Percentiles rank a stretch among this genome's conserved stretches.
These are phyloP conservation scores for Trichosanthes truncata DNA, from an alignment of 306 rosid genomes.

Conservation along the genomic window DNA sequence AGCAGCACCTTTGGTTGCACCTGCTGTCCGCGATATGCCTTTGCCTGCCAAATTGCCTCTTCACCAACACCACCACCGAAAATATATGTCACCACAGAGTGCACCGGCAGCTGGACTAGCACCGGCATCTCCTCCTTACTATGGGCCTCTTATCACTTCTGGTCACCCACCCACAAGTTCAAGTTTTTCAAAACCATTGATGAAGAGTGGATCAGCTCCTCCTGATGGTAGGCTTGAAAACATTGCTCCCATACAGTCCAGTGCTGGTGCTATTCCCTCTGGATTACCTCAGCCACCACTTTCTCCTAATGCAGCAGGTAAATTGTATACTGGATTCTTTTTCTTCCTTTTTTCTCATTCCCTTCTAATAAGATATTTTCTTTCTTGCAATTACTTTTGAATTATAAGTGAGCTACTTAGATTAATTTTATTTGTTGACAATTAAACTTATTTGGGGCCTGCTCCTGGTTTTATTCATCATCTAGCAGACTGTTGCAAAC, in stretches of 20 bases:
- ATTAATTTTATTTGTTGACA: background rate
- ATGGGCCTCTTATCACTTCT: slow-evolving; percentile 34
- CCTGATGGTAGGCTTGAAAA: slow-evolving; percentile 40
- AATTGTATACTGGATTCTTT: slow-evolving; percentile 9
- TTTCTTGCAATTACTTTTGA: background rate
- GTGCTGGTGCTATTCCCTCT: slow-evolving; percentile 46
- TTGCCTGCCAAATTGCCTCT: slow-evolving; percentile 27
- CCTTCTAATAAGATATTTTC: background rate
- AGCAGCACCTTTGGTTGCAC: slow-evolving; percentile 24
- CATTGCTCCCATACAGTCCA: slow-evolving; percentile 46
- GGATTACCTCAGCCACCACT: slow-evolving; percentile 63
- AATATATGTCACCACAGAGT: slow-evolving; percentile 29
- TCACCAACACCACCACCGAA: slow-evolving; percentile 19
- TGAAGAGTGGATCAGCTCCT: slow-evolving; percentile 39
- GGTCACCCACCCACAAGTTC: slow-evolving; percentile 44
- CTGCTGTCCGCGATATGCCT: slow-evolving; percentile 31
- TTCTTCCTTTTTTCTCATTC: background rate
- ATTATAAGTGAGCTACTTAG: background rate
- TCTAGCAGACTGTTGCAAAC: slow-evolving; percentile 68
- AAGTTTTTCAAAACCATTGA: slow-evolving; percentile 41
- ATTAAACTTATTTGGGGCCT: background rate
- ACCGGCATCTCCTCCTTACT: slow-evolving; percentile 39
- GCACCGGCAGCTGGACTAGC: slow-evolving; percentile 23
- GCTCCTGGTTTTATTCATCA: slow-evolving; percentile 16
- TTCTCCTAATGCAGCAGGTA: slow-evolving; percentile 59